phyloP scores from a whole-genome alignment of 2,329 filamentous ascomycete species.

The Coleophoma cylindrospora region DNA sequence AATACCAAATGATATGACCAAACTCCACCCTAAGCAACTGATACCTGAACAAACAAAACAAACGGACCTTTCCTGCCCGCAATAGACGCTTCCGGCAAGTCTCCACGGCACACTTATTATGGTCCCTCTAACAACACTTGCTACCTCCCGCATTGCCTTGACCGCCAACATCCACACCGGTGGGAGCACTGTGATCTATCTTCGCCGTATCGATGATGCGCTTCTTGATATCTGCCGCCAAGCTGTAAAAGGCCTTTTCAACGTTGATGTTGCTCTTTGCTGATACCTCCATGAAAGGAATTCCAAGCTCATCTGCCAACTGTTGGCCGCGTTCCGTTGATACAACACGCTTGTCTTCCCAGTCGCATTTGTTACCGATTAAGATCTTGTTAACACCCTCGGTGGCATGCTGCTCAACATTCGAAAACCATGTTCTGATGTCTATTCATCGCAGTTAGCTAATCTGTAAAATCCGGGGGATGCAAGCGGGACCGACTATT shows the following conservation, averaged over 20 bases:
- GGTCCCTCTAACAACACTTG: conserved; percentile 68
- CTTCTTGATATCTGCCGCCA: conserved; percentile 98
- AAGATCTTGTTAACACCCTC: conserved; percentile 99
- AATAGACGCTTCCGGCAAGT: too few species aligned
- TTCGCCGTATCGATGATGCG: conserved; percentile 89
- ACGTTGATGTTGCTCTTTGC: conserved; percentile 99
- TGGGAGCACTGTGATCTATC: conserved; percentile 55
- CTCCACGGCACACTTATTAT: too few species aligned
- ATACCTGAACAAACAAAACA: conserved; percentile 19
- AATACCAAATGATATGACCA: conserved; percentile 23
- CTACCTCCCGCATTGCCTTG: conserved; percentile 50
- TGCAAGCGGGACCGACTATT: conserved; percentile 60
- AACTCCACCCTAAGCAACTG: conserved; percentile 26
- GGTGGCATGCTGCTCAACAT: conserved; percentile 98
- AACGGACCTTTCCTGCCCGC: conserved; percentile 10
- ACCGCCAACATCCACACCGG: conserved; percentile 64
- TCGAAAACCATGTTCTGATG: conserved; percentile 99
- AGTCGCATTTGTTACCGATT: conserved; percentile 99
- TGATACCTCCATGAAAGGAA: conserved; percentile 97
- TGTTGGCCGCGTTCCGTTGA: conserved; percentile 90
- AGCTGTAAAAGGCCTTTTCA: conserved; percentile 94
- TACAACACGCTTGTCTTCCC: conserved; percentile 97
- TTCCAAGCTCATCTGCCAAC: conserved; percentile 90
- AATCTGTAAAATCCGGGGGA: not conserved
- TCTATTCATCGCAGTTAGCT: conserved; percentile 46